Base-by-base conservation (phyloP, 352 stramenopile genomes). In the Globisporangium paroecandrum region DNA sequence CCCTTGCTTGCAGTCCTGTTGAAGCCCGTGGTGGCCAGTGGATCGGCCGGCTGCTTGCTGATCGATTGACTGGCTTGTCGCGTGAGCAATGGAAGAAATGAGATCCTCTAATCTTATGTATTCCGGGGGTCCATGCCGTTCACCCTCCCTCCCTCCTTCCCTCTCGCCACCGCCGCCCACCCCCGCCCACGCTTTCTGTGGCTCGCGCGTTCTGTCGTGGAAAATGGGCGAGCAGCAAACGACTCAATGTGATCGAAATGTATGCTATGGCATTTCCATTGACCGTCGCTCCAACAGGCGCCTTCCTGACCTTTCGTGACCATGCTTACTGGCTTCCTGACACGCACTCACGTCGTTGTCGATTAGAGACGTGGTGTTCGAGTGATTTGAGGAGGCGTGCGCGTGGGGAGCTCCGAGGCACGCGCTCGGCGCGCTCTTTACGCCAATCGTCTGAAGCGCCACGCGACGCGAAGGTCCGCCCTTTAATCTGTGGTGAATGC, bases 71-170 rank as follows among this genome's bases (percentile, higher is more conserved):
- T 58, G 53, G 24, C 51, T 58, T 32, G 51, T 58, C 51, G 51
- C 51, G 51, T 32, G 22, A 29, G 10, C 12, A 46, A 27, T 18
- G 22, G 24, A 9, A 58, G 12, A 32, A 32, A 58, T 58, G 51
- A 58, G 22, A 58, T 58, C 18, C 24, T 58, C 51, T 58, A 58
- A 34, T 58, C 4, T 58, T 58, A 13, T 58, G 53, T 25, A 22
- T 58, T 58, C 53, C 25, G 53, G 53, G 24, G 53, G 53, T 58
- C 25, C 53, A 58, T 20, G 20, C 13, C 20, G 25, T n/a, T 38
- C 25, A 38, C 53, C n/a, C 24, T 29, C 15, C 9, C 24, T 29
- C 34, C 34, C 24, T 29, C 15, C 9, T 18, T 29, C 34, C 34
- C 38, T 20, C 13, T 49, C 15, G 15, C 8, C 41, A 15, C 15